phyloP scores from a whole-genome alignment of 2,329 filamentous ascomycete genomes.

The Colletotrichum camelliae region DNA sequence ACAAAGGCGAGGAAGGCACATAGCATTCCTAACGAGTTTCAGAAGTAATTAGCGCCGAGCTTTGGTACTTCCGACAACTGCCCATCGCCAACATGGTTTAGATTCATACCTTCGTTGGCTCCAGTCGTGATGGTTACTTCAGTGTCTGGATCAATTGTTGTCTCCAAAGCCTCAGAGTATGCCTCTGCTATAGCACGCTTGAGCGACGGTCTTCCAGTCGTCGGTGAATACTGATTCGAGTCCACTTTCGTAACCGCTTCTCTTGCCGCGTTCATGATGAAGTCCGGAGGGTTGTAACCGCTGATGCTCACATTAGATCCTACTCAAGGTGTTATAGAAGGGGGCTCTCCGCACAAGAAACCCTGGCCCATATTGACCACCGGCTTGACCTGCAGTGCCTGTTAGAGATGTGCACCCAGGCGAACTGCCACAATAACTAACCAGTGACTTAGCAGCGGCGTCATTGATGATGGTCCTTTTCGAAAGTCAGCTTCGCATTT shows the following conservation, averaged over 20 bases:
- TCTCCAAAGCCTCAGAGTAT: constrained; percentile 88
- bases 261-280: constrained; percentile 92
- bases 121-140: constrained; percentile 96
- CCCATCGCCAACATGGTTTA: not conserved
- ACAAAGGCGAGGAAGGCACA: constrained; percentile 98
- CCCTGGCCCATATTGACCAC: constrained; percentile 71
- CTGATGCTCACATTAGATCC: too few species aligned
- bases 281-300: constrained; percentile 92
- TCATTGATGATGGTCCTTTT: not conserved
- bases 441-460: constrained; percentile 58
- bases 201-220: constrained; percentile 87
- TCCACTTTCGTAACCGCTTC: constrained; percentile 87
- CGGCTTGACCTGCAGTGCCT: constrained; percentile 65
- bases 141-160: constrained; percentile 82
- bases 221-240: constrained; percentile 98
- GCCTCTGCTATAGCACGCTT: constrained; percentile 92
- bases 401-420: constrained; percentile 54
- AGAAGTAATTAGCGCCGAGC: too few species aligned
- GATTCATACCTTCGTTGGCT: constrained; percentile 71
- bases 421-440: constrained; percentile 48
- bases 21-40: constrained; percentile 70
- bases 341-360: constrained; percentile 58
- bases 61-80: not conserved
- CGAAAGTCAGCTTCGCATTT: too few species aligned
- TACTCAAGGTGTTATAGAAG: too few species aligned